These are phyloP conservation scores for Phytophthora macrochlamydospora DNA, from an alignment of 352 stramenopile species.

Conservation along the genomic window DNA sequence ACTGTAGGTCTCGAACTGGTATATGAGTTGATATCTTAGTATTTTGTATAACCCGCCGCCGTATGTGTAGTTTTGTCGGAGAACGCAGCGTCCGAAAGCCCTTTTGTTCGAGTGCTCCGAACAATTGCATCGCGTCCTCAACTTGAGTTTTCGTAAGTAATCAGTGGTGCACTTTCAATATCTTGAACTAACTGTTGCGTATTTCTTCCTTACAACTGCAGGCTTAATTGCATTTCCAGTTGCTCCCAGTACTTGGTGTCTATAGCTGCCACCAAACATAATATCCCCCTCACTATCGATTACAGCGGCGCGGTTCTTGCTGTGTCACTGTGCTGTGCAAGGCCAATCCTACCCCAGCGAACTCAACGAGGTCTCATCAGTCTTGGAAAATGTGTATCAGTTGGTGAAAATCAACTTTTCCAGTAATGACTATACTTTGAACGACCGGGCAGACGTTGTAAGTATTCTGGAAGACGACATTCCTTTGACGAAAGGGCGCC, in stretches of 20 bases:
- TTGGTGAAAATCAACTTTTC: conserved; percentile 35
- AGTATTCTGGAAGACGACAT: conserved; percentile 37
- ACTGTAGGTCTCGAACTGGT: neutral
- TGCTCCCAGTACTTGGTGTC: conserved; percentile 46
- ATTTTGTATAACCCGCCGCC: too few species aligned
- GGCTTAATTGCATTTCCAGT: conserved; percentile 46
- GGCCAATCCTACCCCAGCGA: conserved; percentile 35
- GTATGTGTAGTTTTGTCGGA: conserved; percentile 12
- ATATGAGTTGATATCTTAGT: too few species aligned
- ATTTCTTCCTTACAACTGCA: neutral
- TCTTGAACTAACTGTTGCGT: neutral
- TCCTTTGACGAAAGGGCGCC: conserved; percentile 13
- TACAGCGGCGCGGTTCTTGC: conserved; percentile 39
- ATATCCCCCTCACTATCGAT: conserved; percentile 33
- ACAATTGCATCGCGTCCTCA: conserved; percentile 32
- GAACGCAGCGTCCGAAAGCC: conserved; percentile 15
- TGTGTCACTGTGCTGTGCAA: conserved; percentile 46
- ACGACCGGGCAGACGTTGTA: conserved; percentile 17
- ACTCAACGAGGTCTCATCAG: conserved; percentile 31
- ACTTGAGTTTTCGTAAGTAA: conserved; percentile 48
- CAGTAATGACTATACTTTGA: conserved; percentile 6
- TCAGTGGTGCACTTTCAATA: neutral
- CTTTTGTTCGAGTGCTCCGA: conserved; percentile 39
- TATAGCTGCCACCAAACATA: conserved; percentile 29
- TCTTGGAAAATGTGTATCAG: conserved; percentile 40